Conservation (phyloP, 2,329 filamentous ascomycete species). For the Aureobasidium sp. region DNA sequence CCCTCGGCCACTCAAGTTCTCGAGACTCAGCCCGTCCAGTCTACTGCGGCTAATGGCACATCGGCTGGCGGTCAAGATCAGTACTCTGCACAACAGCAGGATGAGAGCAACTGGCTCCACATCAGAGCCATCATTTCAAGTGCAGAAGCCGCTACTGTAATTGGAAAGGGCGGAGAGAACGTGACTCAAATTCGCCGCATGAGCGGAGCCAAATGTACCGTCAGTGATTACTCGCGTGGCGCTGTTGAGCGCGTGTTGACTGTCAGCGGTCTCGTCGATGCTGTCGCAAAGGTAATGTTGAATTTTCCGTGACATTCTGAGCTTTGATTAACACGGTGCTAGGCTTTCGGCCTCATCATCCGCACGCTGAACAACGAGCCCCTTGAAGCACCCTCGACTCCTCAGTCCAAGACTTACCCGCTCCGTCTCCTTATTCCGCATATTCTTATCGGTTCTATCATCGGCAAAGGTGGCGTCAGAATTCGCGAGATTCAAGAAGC, state of each 20-base stretch:
- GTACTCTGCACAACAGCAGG: slow-evolving; percentile 48
- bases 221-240: slow-evolving; percentile 95
- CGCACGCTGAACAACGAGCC: slow-evolving; percentile 97
- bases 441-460: slow-evolving; percentile 96
- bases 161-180: slow-evolving; percentile 97
- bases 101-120: slow-evolving; percentile 95
- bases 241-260: slow-evolving; percentile 96
- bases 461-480: slow-evolving; percentile 90
- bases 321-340: slow-evolving; percentile 25
- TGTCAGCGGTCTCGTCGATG: slow-evolving; percentile 92
- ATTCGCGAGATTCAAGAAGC: slow-evolving; percentile 98
- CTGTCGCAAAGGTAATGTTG: slow-evolving; percentile 76
- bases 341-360: slow-evolving; percentile 97
- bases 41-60: slow-evolving; percentile 48
- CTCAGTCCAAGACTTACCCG: slow-evolving; percentile 94
- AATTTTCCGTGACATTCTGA: neutral
- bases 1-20: slow-evolving; percentile 31
- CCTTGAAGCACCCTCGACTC: slow-evolving; percentile 76
- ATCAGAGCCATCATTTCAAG: slow-evolving; percentile 96
- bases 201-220: slow-evolving; percentile 96
- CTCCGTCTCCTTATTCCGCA: slow-evolving; percentile 92
- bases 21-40: slow-evolving; percentile 54
- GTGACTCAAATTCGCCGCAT: slow-evolving; percentile 93
- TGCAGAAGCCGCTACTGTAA: slow-evolving; percentile 93
- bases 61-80: slow-evolving; percentile 41